Evolutionary conservation across 805 yeast genomes (phyloP).

Genomic region (Lipomyces spencermartinsiae): DNA sequence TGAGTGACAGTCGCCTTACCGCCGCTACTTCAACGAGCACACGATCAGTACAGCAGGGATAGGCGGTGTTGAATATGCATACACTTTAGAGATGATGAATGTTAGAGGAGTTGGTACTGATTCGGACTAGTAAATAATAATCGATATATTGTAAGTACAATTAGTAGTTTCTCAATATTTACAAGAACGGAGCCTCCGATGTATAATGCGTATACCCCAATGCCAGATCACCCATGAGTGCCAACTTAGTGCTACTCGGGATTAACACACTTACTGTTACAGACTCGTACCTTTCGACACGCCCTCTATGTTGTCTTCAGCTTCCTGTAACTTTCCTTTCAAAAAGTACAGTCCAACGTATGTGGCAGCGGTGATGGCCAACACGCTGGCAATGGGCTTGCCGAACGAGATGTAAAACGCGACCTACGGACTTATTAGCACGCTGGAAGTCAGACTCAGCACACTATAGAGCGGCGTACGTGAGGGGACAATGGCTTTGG

Average conservation of each 20-base stretch:
- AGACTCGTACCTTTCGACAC: not conserved
- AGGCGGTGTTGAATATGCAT: not conserved
- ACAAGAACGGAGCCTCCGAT: not conserved
- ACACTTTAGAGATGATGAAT: no score
- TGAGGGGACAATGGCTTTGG: constrained; percentile 17
- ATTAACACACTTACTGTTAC: not conserved
- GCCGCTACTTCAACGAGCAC: not conserved
- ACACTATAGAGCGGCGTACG: constrained; percentile 1
- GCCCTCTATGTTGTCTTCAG: constrained; percentile 9
- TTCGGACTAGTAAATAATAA: no score
- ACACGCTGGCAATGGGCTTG: constrained; percentile 15
- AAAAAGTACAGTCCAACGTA: constrained; percentile 13
- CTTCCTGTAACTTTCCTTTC: constrained; percentile 13
- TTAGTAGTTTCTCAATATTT: not conserved
- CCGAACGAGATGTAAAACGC: constrained; percentile 19
- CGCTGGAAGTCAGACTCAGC: not conserved
- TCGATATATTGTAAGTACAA: not conserved
- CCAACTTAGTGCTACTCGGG: not conserved
- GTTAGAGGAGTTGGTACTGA: no score
- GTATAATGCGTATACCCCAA: not conserved
- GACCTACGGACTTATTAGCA: constrained; percentile 1
- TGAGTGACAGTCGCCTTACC: no score
- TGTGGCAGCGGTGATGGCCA: constrained; percentile 19
- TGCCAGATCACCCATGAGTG: not conserved
- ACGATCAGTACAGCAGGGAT: not conserved